These are phyloP conservation scores for Crithidia bombi DNA, from an alignment of 208 protist species.

Conservation along the genomic window DNA sequence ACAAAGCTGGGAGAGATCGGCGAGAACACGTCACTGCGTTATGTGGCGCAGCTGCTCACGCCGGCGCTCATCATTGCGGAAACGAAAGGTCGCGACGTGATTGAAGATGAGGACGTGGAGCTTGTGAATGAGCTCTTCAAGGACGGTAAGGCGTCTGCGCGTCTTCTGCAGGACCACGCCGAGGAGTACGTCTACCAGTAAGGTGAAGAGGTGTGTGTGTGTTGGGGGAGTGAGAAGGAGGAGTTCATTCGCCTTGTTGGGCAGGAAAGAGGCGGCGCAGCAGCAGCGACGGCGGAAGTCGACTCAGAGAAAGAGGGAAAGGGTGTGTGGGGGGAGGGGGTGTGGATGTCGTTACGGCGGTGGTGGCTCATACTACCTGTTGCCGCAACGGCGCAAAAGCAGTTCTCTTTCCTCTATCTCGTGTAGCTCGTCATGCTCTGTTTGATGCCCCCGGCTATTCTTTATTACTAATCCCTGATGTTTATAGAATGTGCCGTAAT, in stretches of 20 bases:
- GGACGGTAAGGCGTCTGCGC: constrained; percentile 97
- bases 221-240: neutral
- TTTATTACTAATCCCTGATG: neutral
- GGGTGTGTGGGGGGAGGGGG: too few species aligned
- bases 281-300: too few species aligned
- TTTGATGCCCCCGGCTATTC: neutral
- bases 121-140: constrained; percentile 97
- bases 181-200: constrained; percentile 94
- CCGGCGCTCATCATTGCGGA: constrained; percentile 95
- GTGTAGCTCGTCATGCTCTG: too few species aligned
- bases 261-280: too few species aligned
- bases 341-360: too few species aligned
- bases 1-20: constrained; percentile 93
- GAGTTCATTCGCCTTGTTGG: neutral
- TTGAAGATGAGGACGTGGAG: constrained; percentile 94
- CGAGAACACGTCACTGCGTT: constrained; percentile 94
- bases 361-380: too few species aligned
- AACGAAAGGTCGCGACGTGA: constrained; percentile 94
- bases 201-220: neutral
- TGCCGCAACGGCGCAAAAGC: too few species aligned
- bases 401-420: neutral
- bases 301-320: too few species aligned
- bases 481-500: neutral
- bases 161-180: constrained; percentile 81
- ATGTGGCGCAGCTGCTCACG: constrained; percentile 98